These are phyloP conservation scores for Plasmodium malariae DNA, from an alignment of 169 alveolate genomes.

Conservation along the genomic window DNA sequence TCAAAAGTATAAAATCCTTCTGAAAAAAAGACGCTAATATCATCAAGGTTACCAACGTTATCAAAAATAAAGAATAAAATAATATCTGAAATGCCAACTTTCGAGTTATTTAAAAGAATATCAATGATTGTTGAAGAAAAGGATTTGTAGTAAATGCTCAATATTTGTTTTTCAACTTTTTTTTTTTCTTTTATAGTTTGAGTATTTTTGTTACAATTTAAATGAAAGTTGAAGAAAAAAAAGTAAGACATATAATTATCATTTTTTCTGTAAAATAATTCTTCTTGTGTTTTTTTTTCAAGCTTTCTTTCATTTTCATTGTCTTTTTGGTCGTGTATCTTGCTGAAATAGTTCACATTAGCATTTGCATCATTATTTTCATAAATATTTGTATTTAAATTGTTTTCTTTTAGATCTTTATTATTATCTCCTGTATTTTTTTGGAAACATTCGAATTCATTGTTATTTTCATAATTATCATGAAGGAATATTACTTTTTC, in stretches of 20 bases:
- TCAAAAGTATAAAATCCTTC: slow-evolving; percentile 53
- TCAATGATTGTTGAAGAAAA: slow-evolving; percentile 59
- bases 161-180: slow-evolving; percentile 51
- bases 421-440: neutral
- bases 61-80: slow-evolving; percentile 63
- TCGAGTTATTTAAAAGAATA: slow-evolving; percentile 51
- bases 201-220: slow-evolving; percentile 54
- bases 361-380: neutral
- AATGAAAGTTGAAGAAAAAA: slow-evolving; percentile 37
- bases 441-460: neutral
- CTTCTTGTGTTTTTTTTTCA: neutral
- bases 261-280: neutral
- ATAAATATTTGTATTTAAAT: neutral
- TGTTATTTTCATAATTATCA: too few species aligned
- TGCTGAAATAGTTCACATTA: neutral
- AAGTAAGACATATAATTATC: slow-evolving; percentile 16
- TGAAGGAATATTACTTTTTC: too few species aligned
- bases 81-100: slow-evolving; percentile 41
- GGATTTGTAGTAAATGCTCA: slow-evolving; percentile 59
- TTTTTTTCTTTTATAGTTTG: slow-evolving; percentile 60
- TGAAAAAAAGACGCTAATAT: slow-evolving; percentile 44
- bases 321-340: neutral
- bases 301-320: neutral
- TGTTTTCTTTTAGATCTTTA: neutral
- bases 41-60: slow-evolving; percentile 42